Evolutionary conservation across 2,329 filamentous ascomycete genomes (phyloP), one percentile per base, ranked within the genome.

Genomic region (Pyrenochaeta sp.): DNA sequence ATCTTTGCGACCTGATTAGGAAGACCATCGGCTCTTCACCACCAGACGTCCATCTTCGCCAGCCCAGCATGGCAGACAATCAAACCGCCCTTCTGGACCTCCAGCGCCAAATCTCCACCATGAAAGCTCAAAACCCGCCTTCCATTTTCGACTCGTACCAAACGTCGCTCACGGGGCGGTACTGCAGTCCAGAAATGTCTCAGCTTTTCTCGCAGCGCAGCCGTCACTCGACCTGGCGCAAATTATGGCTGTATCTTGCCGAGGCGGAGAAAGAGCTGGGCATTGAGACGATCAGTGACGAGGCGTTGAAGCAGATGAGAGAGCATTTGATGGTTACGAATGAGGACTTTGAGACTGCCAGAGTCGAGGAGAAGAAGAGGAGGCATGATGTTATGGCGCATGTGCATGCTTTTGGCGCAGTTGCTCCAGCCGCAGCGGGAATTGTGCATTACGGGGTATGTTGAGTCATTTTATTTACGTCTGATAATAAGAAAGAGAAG

Each of bases 181-280:
- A 95, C 81, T 87, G 87, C 77, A 90, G 81, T 63, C 72, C 75
- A 45, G 73, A 74, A 58, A 77, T 77, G 74, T 75, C 88, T 67
- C 83, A 84, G 61, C 85, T 97, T 57, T 97, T 97, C 82, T 89
- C 87, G 64, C 86, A 88, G 54, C 86, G 91, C 37, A 88, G 86
- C 48, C 84, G 92, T 27, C 87, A 88, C 75, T 88, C 86, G 36
- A 92, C 87, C 49, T 96, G 92, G 92, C 87, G 92, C 60, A 84
- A 90, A 73, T 85, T 97, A 15, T 97, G 93, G 93, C 80, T 94
- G 39, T 87, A 84, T 78, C 88, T 97, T 10, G 92, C 92, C 20
- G 89, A 96, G 81, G 82, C 85, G 9, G 89, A 97, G 81, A 88
- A 87, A 74, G 89, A 93, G 75, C 84, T 96, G 2, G 92, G 92